Evolutionary conservation across 2,329 filamentous ascomycete species (phyloP).

Genomic region (Phoma sp.): DNA sequence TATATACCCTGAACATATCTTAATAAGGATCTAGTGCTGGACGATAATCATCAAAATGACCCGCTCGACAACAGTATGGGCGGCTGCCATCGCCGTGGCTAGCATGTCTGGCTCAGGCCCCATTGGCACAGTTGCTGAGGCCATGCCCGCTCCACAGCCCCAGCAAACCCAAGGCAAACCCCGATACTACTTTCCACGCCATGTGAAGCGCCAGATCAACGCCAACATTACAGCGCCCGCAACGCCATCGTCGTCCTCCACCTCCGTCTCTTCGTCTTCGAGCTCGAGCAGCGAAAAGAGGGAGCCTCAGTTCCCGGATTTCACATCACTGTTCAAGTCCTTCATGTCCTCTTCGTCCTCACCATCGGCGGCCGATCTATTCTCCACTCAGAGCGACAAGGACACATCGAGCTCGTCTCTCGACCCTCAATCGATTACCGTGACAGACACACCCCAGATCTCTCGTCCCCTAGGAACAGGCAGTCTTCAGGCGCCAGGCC

Average conservation of each 20-base stretch:
- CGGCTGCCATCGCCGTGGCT: constrained; percentile 52
- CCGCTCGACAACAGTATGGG: constrained; percentile 54
- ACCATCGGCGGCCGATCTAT: constrained; percentile 17
- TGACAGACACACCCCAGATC: constrained; percentile 25
- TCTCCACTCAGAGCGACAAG: constrained; percentile 19
- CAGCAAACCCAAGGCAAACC: constrained; percentile 45
- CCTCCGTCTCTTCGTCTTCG: constrained; percentile 15
- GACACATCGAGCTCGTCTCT: constrained; percentile 22
- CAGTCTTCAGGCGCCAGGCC: constrained; percentile 4
- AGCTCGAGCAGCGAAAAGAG: constrained; percentile 32
- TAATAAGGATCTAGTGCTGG: constrained; percentile 36
- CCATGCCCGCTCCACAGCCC: constrained; percentile 53
- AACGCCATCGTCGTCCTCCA: constrained; percentile 26
- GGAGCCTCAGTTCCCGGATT: constrained; percentile 29
- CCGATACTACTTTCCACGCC: constrained; percentile 56
- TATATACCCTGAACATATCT: constrained; percentile 30
- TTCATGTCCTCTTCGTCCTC: constrained; percentile 29
- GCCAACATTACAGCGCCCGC: constrained; percentile 43
- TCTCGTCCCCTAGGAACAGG: constrained; percentile 12
- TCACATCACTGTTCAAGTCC: constrained; percentile 36
- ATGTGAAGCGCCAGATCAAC: constrained; percentile 52
- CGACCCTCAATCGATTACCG: constrained; percentile 14
- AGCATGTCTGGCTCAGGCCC: constrained; percentile 50
- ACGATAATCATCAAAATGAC: constrained; percentile 50
- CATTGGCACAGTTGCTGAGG: constrained; percentile 54